Evolutionary conservation across 306 rosid genomes (phyloP).

Genomic region (Vachellia collinsii): DNA sequence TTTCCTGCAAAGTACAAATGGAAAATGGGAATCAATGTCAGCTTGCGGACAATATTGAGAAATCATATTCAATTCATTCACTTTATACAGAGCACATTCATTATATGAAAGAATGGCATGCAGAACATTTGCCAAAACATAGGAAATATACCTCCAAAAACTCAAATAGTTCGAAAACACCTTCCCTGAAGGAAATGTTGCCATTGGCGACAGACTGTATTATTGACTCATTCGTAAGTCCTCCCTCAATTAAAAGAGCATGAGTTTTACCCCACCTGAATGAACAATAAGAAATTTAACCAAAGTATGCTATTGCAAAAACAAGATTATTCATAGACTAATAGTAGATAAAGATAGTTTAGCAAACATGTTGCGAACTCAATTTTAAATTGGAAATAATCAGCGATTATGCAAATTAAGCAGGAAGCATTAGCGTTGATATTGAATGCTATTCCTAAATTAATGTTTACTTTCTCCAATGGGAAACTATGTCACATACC

Average conservation of each 20-base stretch:
- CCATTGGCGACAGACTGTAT: conserved; percentile 76
- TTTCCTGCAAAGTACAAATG: conserved; percentile 58
- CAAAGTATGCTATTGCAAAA: background rate
- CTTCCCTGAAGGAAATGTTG: conserved; percentile 86
- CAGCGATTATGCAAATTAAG: background rate
- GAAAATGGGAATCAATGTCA: conserved; percentile 21
- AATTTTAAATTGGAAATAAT: background rate
- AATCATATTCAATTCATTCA: conserved; percentile 13
- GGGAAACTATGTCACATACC: conserved; percentile 50
- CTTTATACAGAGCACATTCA: conserved; percentile 7
- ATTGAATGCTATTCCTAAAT: conserved; percentile 17
- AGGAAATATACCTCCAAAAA: conserved; percentile 63
- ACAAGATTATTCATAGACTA: background rate
- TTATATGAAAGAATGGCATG: conserved; percentile 15
- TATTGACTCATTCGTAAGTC: conserved; percentile 71
- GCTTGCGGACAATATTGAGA: background rate
- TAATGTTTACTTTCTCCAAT: background rate
- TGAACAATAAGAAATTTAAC: conserved; percentile 18
- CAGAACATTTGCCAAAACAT: background rate
- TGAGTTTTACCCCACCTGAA: conserved; percentile 88
- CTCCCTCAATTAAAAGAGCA: conserved; percentile 86
- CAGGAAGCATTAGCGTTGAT: conserved; percentile 3
- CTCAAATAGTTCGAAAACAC: conserved; percentile 80
- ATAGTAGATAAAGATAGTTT: background rate
- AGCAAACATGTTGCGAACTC: background rate